Evolutionary conservation across 805 yeast species (phyloP), one percentile per base, ranked within the genome.

Genomic region (Candida lessepsii): DNA sequence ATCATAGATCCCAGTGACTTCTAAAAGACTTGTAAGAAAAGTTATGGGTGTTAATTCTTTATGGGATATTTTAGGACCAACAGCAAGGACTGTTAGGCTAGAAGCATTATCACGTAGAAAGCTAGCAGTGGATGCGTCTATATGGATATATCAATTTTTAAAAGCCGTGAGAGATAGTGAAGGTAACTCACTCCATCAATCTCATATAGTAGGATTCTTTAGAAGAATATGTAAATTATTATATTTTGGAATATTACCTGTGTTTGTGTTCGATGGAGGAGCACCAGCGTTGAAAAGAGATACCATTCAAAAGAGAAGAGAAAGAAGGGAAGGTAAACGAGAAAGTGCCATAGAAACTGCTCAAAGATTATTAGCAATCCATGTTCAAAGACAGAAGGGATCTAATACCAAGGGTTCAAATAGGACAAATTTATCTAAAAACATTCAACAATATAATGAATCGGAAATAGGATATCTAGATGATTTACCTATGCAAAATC

Each of bases 121-220:
- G 39, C 67, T 93, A 52, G 99, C 99, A 0, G 91, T 93, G 6
- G 99, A 93, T 70, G 99, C 99, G 1, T 91, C 98, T 2, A 93
- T 93, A 48, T 93, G 99, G 99, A 85, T 93, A 40, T 93, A 93
- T 57, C 99, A 93, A 60, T 93, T 93, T 56, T 68, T 93, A 48
- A 93, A 91, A 58, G 98, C 98, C 1, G 95, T 93, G 16, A 74
- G 98, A 50, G 96, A 89, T 57, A 65, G 77, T 28, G 83, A 84
- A 21, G 99, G 98, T 6, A 78, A 83, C 44, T 76, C 86, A 0
- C 59, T 90, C 44, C 72, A 75, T 21, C 85, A 81, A 45, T 83
- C 96, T 0, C 99, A 93, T 58, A 78, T 93, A 14, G 86, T 89
- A n/a, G 99, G 99, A 7, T 93, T 93, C 54, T 91, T 91, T 60